Percentiles rank a stretch among this genome's conserved stretches.
Conservation (phyloP, 805 yeast genomes). For the Hermanozyma aechmeae region DNA sequence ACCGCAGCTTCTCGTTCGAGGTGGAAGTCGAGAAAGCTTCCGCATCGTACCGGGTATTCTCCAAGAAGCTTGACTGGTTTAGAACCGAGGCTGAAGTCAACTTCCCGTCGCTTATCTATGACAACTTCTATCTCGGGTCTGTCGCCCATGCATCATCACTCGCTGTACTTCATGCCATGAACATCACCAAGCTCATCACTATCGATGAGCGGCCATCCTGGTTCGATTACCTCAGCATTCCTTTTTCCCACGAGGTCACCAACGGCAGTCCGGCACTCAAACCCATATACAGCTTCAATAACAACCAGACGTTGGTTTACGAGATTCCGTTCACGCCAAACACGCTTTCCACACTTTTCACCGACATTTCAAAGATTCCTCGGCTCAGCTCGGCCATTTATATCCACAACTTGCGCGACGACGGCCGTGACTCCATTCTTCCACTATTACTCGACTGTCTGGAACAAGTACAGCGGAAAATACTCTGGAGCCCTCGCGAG, state of each 20-base stretch:
- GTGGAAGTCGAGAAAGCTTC: slow-evolving; percentile 1
- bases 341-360: too few relatives aligned
- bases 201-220: slow-evolving; percentile 29
- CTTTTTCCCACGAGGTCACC: slow-evolving; percentile 6
- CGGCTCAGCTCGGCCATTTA: slow-evolving; percentile 12
- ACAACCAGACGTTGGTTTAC: slow-evolving; percentile 4
- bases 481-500: too few relatives aligned
- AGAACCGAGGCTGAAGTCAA: slow-evolving; percentile 20
- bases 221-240: slow-evolving; percentile 8
- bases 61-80: slow-evolving; percentile 23
- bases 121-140: slow-evolving; percentile 23
- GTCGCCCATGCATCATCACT: slow-evolving; percentile 23
- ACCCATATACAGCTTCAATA: slow-evolving; percentile 7
- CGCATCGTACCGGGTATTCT: slow-evolving; percentile 1
- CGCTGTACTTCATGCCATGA: slow-evolving; percentile 15
- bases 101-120: slow-evolving; percentile 23
- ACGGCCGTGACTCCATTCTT: slow-evolving; percentile 26
- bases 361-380: slow-evolving; percentile 3
- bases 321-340: slow-evolving; percentile 5
- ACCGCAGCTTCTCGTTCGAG: slow-evolving; percentile 1
- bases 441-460: slow-evolving; percentile 22
- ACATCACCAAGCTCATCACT: slow-evolving; percentile 18
- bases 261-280: slow-evolving; percentile 3
- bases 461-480: slow-evolving; percentile 16
- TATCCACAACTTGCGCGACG: slow-evolving; percentile 27